These are phyloP conservation scores for Eucalyptus melliodora DNA, from an alignment of 345 rosid genomes.

Conservation along the genomic window DNA sequence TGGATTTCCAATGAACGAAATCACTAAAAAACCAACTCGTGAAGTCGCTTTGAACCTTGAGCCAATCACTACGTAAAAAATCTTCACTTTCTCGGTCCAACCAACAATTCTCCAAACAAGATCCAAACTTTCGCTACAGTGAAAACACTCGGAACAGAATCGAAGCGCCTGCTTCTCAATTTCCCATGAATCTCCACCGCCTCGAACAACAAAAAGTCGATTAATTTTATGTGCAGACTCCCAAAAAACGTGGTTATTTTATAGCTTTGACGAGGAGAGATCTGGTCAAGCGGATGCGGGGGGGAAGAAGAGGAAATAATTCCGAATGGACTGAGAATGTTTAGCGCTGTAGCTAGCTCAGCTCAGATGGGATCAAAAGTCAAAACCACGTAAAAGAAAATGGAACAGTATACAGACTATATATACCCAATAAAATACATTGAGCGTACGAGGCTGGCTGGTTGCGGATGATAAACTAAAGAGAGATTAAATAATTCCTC, in stretches of 20 bases:
- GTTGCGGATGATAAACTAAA: neutral
- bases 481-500: constrained; percentile 8
- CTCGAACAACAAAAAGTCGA: neutral
- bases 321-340: neutral
- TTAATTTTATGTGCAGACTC: neutral
- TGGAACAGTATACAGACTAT: neutral
- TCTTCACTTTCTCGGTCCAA: neutral
- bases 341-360: neutral
- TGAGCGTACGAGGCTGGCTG: neutral
- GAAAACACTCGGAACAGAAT: neutral
- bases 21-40: neutral
- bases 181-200: neutral
- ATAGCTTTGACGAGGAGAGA: neutral
- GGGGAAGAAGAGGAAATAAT: neutral
- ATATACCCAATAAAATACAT: neutral
- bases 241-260: neutral
- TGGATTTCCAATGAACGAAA: neutral
- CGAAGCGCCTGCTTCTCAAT: neutral
- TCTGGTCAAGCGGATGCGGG: neutral
- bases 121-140: constrained; percentile 22
- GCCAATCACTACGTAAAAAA: constrained; percentile 1
- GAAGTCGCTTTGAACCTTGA: neutral
- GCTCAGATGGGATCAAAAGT: neutral
- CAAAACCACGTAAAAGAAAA: neutral
- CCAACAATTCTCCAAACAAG: neutral